Conservation (phyloP, 148 eudicot genomes). For the Dianthus caryophyllus region DNA sequence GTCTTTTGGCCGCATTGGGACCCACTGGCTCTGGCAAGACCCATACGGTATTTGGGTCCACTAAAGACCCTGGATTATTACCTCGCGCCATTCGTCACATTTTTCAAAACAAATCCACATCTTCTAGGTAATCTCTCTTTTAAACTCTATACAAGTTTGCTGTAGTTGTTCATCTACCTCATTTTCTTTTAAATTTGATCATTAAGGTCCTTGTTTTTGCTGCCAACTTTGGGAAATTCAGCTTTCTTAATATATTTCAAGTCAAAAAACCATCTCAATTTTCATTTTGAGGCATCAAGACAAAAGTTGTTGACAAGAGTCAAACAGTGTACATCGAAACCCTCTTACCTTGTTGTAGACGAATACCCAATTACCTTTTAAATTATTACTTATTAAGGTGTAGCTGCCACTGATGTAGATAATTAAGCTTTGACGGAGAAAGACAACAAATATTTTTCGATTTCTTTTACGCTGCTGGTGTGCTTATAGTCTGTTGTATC, state of each 20-base stretch:
- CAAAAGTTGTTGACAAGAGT: not conserved
- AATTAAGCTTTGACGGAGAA: too few relatives aligned
- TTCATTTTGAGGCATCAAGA: not conserved
- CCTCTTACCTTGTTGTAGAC: not conserved
- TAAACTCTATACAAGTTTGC: not conserved
- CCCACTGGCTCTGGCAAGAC: conserved; percentile 98
- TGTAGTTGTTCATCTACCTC: not conserved
- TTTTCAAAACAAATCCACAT: conserved; percentile 25
- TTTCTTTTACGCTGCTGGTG: not conserved
- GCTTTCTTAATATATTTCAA: too few relatives aligned
- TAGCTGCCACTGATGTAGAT: too few relatives aligned
- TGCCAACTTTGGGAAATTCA: not conserved
- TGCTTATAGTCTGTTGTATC: conserved; percentile 10
- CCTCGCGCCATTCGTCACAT: conserved; percentile 67
- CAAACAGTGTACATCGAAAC: not conserved
- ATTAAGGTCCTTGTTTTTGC: not conserved
- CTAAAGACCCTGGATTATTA: conserved; percentile 81
- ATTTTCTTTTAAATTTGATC: not conserved
- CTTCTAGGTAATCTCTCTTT: conserved; percentile 37
- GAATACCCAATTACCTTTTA: not conserved
- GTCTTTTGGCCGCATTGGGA: conserved; percentile 82
- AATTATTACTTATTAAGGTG: not conserved
- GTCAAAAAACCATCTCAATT: not conserved
- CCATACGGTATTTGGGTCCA: conserved; percentile 71
- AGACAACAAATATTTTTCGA: not conserved